Evolutionary conservation across 148 eudicot species (phyloP).

Genomic region (Rheum nobile): DNA sequence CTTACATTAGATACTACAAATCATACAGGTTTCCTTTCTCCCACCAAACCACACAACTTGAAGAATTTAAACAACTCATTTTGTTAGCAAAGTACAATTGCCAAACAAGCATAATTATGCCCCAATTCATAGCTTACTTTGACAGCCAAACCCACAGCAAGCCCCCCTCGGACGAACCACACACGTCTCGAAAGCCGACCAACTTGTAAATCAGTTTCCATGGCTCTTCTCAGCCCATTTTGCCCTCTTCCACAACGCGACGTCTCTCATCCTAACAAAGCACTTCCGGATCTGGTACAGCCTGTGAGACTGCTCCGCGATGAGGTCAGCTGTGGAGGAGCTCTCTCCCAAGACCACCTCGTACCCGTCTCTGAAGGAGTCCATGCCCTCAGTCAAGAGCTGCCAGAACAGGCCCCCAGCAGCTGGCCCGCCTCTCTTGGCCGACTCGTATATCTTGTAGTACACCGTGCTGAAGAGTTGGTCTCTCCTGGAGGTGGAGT

Average conservation of each 20-base stretch:
- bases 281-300: slow-evolving; percentile 40
- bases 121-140: no score
- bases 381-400: slow-evolving; percentile 56
- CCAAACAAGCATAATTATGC: no score
- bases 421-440: slow-evolving; percentile 65
- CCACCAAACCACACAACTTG: no score
- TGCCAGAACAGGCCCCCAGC: slow-evolving; percentile 90
- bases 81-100: no score
- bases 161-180: no score
- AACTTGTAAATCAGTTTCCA: slow-evolving; percentile 29
- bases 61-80: no score
- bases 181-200: no score
- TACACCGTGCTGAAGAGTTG: slow-evolving; percentile 38
- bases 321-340: slow-evolving; percentile 55
- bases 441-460: slow-evolving; percentile 51
- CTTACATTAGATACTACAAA: no score
- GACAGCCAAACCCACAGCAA: no score
- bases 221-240: slow-evolving; percentile 27
- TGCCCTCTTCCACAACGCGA: slow-evolving; percentile 53
- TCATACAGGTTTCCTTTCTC: no score
- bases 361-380: slow-evolving; percentile 60
- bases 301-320: slow-evolving; percentile 56
- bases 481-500: slow-evolving; percentile 45
- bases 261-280: slow-evolving; percentile 47
- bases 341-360: slow-evolving; percentile 43